These are phyloP conservation scores for Salvia splendens DNA, from an alignment of 257 asterid species.

Conservation along the genomic window DNA sequence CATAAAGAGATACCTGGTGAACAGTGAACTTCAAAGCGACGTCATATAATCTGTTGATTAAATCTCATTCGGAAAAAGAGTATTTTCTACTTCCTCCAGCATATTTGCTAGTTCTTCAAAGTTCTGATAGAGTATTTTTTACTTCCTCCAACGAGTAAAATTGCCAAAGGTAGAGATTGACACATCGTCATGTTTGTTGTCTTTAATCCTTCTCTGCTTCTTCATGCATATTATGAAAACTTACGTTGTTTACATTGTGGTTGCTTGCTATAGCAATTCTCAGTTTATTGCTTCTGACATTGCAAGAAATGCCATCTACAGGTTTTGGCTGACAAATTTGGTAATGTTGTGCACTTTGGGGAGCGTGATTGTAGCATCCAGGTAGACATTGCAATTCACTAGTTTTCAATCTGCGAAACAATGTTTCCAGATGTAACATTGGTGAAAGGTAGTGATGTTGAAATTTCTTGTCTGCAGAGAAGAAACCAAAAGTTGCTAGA, in stretches of 20 bases:
- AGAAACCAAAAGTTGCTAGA: constrained; percentile 95
- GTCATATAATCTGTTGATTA: too few species aligned
- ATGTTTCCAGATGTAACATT: constrained; percentile 4
- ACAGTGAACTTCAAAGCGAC: too few species aligned
- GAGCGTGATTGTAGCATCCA: constrained; percentile 99
- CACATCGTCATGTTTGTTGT: neutral
- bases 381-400: constrained; percentile 42
- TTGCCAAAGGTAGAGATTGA: too few species aligned
- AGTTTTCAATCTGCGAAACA: constrained; percentile 20
- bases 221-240: neutral
- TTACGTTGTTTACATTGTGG: constrained; percentile 12
- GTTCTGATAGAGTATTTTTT: too few species aligned
- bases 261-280: constrained; percentile 11
- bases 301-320: constrained; percentile 34
- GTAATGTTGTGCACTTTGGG: constrained; percentile 94
- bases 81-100: too few species aligned
- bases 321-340: constrained; percentile 93
- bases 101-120: too few species aligned
- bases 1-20: too few species aligned
- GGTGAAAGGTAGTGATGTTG: constrained; percentile 4
- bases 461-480: constrained; percentile 51
- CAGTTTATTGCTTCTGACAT: constrained; percentile 7
- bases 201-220: constrained; percentile 21
- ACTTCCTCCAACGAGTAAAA: too few species aligned
- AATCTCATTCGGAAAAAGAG: too few species aligned